Conservation (phyloP, 495 filamentous ascomycete genomes). For the Oleoguttula mirabilis region DNA sequence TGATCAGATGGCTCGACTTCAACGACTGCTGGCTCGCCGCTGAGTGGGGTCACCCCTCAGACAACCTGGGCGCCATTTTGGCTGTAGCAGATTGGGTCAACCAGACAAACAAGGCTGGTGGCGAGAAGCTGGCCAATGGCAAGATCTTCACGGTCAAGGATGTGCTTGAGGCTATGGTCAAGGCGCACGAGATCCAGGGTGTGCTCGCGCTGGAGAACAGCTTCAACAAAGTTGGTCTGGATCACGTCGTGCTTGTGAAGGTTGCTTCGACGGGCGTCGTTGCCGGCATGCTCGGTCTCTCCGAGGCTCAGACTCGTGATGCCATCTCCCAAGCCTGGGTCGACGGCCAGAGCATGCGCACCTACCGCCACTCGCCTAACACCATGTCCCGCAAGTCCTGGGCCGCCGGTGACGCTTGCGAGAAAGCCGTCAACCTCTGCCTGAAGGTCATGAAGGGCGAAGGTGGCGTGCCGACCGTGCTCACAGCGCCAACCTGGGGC, state of each 20-base stretch:
- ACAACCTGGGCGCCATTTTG: constrained; percentile 92
- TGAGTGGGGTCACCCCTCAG: constrained; percentile 96
- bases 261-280: constrained; percentile 91
- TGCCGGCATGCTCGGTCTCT: constrained; percentile 82
- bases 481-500: constrained; percentile 89
- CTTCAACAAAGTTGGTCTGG: constrained; percentile 93
- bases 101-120: constrained; percentile 85
- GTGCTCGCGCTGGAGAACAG: constrained; percentile 94
- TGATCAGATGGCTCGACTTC: constrained; percentile 98
- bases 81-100: constrained; percentile 96
- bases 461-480: constrained; percentile 77
- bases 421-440: constrained; percentile 87
- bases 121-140: constrained; percentile 64
- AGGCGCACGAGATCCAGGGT: constrained; percentile 98
- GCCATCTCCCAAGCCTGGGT: constrained; percentile 95
- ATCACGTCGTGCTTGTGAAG: constrained; percentile 97
- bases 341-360: constrained; percentile 89
- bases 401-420: constrained; percentile 96
- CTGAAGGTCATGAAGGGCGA: constrained; percentile 90
- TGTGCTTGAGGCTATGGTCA: constrained; percentile 96
- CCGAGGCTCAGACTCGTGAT: constrained; percentile 81
- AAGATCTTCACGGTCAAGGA: constrained; percentile 78
- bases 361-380: constrained; percentile 93
- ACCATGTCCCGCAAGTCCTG: constrained; percentile 99
- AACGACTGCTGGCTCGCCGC: constrained; percentile 99